Conservation (phyloP, 805 yeast genomes). For the Candida endomychidarum region DNA sequence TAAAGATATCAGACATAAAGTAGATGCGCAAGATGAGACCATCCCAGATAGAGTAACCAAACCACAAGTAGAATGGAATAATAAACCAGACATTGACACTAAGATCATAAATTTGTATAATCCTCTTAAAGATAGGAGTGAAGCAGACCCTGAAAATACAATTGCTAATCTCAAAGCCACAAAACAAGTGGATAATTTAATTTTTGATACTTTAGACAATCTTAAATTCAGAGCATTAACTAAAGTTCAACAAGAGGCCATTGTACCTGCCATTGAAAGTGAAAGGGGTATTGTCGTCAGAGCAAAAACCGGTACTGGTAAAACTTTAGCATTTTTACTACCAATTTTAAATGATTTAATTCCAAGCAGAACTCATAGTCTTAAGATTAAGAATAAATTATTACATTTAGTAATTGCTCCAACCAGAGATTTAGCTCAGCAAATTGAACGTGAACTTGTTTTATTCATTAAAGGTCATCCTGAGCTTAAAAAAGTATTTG, state of each 20-base stretch:
- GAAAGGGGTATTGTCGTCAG: constrained; percentile 74
- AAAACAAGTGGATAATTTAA: constrained; percentile 13
- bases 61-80: too few relatives aligned
- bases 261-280: constrained; percentile 53
- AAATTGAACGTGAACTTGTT: constrained; percentile 64
- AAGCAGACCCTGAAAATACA: constrained; percentile 14
- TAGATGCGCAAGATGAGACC: too few relatives aligned
- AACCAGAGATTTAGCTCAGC: constrained; percentile 87
- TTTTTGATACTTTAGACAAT: constrained; percentile 33
- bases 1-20: too few relatives aligned
- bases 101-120: background rate
- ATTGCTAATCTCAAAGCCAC: constrained; percentile 13
- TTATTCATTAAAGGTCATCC: constrained; percentile 29
- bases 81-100: too few relatives aligned
- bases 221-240: constrained; percentile 57
- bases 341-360: constrained; percentile 51
- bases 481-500: constrained; percentile 18
- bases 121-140: constrained; percentile 1
- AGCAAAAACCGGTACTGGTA: constrained; percentile 96
- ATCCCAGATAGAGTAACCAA: too few relatives aligned
- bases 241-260: constrained; percentile 65
- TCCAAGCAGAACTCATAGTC: constrained; percentile 39
- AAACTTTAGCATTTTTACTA: constrained; percentile 83
- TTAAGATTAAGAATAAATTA: constrained; percentile 25
- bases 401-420: constrained; percentile 74